phyloP scores from a whole-genome alignment of 345 rosid species.

The Populus alba region DNA sequence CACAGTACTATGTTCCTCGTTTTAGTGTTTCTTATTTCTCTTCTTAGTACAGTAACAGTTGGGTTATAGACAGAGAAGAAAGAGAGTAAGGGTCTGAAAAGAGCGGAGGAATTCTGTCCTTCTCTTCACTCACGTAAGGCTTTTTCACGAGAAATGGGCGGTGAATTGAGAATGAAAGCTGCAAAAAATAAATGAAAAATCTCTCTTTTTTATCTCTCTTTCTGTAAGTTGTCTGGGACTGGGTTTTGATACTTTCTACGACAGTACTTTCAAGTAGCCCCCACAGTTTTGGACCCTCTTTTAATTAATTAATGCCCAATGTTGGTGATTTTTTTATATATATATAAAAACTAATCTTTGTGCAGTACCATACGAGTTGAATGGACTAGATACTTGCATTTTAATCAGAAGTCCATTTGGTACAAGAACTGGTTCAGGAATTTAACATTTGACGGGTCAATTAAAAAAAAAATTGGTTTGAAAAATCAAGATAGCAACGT shows the following conservation, averaged over 20 bases:
- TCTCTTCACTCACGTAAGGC: slow-evolving; percentile 24
- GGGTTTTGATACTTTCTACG: slow-evolving; percentile 8
- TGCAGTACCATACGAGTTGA: too few species aligned
- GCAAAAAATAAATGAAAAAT: slow-evolving; percentile 20
- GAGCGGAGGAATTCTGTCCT: slow-evolving; percentile 22
- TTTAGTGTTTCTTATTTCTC: slow-evolving; percentile 11
- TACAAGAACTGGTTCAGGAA: too few species aligned
- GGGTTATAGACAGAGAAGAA: not conserved
- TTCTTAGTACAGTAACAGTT: not conserved
- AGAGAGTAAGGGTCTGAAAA: slow-evolving; percentile 33
- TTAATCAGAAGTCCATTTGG: too few species aligned
- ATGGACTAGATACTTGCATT: too few species aligned
- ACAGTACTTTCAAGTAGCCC: not conserved
- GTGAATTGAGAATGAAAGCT: slow-evolving; percentile 48
- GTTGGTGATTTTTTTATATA: too few species aligned
- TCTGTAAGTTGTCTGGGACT: not conserved
- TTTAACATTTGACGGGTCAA: too few species aligned
- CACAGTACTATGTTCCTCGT: slow-evolving; percentile 8
- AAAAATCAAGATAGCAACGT: too few species aligned
- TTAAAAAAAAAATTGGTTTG: too few species aligned
- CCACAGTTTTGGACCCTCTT: not conserved
- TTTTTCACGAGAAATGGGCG: slow-evolving; percentile 62
- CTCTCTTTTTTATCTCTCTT: too few species aligned
- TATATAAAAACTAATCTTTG: not conserved
- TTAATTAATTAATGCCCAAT: not conserved